Evolutionary conservation across 2,329 filamentous ascomycete species (phyloP), one percentile per base, ranked within the genome.

Genomic region (Harringtonia lauricola): DNA sequence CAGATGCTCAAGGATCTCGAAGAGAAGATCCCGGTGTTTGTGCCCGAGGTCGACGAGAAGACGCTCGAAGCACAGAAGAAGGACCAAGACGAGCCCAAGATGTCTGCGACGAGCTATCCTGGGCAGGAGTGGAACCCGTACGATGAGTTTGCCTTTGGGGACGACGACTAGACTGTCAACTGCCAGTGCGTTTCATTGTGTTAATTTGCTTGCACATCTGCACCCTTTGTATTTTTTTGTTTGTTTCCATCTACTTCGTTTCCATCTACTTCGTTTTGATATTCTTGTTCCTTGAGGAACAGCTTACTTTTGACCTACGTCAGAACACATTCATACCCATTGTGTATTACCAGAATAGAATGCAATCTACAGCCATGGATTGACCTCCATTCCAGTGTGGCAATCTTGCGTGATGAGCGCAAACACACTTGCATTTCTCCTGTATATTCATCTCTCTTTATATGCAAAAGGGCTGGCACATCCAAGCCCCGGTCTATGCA

Each of bases 101-200:
- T 85, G 81, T 72, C 67, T 39, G 79, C 79, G 8, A 80, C 78
- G 13, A 79, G 73, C 55, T 85, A 83, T 58, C 81, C 81, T 0
- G 81, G 81, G 0, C 77, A 83, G 61, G 80, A 84, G 57, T 85
- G 81, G 79, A 74, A 74, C 52, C 78, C 78, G 2, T 75, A 72
- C 42, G 58, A 49, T 4, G 58, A 55, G 33, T 55, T 54, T 36
- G 54, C 53, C 17, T 55, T 54, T 9, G 58, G n/a, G n/a, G n/a
- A 58, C 26, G 59, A 59, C 8, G 51, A 52, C n/a, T 48, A 44
- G 34, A 18, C 35, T 21, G 9, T 15, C 9, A 15, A 37, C 29
- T n/a, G n/a, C n/a, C n/a, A n/a, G n/a, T n/a, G n/a, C n/a, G 37
- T 2, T n/a, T n/a, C n/a, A n/a, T n/a, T 2, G 13, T 22, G 10